Evolutionary conservation across 2,329 filamentous ascomycete genomes (phyloP), one percentile per base, ranked within the genome.

Genomic region (Colletotrichum tanaceti): DNA sequence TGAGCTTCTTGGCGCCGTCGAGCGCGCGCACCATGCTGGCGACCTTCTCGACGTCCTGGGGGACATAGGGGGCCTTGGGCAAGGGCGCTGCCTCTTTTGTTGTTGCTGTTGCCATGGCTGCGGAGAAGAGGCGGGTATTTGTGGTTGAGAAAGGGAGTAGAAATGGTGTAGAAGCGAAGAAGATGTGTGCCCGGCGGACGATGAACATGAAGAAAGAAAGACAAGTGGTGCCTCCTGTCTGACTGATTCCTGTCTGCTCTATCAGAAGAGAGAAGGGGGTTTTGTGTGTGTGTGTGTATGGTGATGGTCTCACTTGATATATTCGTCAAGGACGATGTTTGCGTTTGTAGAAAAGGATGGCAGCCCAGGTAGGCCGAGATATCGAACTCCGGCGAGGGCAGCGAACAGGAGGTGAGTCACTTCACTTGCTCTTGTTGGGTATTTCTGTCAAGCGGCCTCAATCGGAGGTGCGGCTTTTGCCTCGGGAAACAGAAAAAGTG

Each of bases 21-120:
- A 97, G 85, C 28, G 82, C 82, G 28, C 83, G 82, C 22, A 97
- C 79, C 74, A 98, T 86, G 60, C 85, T 82, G 4, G 87, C 81
- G 65, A 96, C 86, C 74, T 92, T 86, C 55, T 89, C 83, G 11
- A 85, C 82, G 76, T 97, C 88, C 79, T 98, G 95, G 4, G 86
- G 78, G 70, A 83, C 80, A 77, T 89, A 91, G 2, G 92, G 93
- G 28, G 85, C 82, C 67, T 81, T 80, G 65, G 82, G 76, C 43
- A 78, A 79, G 61, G 32, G 9, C 32, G 71, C 74, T 14, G 57
- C 75, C 75, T 22, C 58, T 50, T 58, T n/a, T 5, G 46, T 22
- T 24, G 46, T 58, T 50, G 68, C 52, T 28, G 63, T 59, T 9
- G 70, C 58, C 63, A 69, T 66, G 28, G 35, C 18, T 49, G 47